These are phyloP conservation scores for Heliosperma pusillum DNA, from an alignment of 148 eudicot genomes.

Conservation along the genomic window DNA sequence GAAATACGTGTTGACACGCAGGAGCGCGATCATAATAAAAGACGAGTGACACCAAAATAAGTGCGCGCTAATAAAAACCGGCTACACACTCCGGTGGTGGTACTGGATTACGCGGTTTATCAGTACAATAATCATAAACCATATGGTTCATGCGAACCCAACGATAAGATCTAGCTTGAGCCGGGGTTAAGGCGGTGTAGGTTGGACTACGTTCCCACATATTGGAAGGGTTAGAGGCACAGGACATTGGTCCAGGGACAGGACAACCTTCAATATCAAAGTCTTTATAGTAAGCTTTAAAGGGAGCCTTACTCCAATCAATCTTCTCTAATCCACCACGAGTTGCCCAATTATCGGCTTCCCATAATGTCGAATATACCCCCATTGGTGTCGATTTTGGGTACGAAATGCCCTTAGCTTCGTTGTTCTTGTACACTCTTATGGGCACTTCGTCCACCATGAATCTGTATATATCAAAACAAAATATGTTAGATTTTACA, in stretches of 20 bases:
- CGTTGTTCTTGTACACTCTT: constrained; percentile 79
- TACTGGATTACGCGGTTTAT: constrained; percentile 44
- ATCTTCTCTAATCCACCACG: constrained; percentile 77
- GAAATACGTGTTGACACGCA: neutral
- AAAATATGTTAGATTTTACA: neutral
- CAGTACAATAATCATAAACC: constrained; percentile 72
- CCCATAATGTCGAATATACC: constrained; percentile 73
- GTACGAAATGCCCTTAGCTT: constrained; percentile 61
- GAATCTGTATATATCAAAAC: constrained; percentile 37
- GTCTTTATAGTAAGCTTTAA: constrained; percentile 59
- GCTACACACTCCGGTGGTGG: constrained; percentile 56
- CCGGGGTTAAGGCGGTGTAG: constrained; percentile 41
- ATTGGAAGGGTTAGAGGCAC: constrained; percentile 42
- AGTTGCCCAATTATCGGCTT: constrained; percentile 90
- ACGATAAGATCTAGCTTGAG: constrained; percentile 41
- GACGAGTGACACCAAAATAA: too few species aligned
- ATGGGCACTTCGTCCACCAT: constrained; percentile 68
- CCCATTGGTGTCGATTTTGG: constrained; percentile 76
- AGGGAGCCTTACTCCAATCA: constrained; percentile 72
- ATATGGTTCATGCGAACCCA: constrained; percentile 67
- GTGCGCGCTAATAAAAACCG: constrained; percentile 18
- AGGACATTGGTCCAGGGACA: constrained; percentile 45
- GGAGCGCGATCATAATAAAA: too few species aligned
- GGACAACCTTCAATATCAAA: constrained; percentile 64
- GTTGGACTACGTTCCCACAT: constrained; percentile 54